Percentiles rank a stretch among this genome's conserved stretches.
Conservation (phyloP, 768 basidiomycete species). For the Dacryopinax spathularia region DNA sequence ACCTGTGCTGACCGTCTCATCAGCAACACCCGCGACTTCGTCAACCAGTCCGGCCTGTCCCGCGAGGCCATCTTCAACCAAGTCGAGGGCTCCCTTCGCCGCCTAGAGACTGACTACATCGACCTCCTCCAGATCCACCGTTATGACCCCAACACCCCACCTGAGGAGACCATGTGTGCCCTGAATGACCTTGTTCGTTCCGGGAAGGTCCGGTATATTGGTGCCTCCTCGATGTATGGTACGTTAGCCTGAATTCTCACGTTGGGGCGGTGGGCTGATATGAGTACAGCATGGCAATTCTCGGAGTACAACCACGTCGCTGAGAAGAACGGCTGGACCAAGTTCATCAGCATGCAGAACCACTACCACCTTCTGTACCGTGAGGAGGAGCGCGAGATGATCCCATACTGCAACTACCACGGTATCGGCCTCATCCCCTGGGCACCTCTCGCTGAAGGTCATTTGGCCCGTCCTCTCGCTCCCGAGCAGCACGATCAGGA, state of each 20-base stretch:
- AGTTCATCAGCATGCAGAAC: too few relatives aligned
- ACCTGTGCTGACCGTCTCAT: not conserved
- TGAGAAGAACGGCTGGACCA: slow-evolving; percentile 6
- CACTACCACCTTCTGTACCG: slow-evolving; percentile 14
- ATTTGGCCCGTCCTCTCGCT: slow-evolving; percentile 10
- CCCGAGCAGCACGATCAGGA: not conserved
- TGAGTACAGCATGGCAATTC: too few relatives aligned
- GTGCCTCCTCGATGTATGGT: not conserved
- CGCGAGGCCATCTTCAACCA: slow-evolving; percentile 26
- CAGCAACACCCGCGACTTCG: slow-evolving; percentile 14
- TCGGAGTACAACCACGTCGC: too few relatives aligned
- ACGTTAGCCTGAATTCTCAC: too few relatives aligned
- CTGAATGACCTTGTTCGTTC: slow-evolving; percentile 8
- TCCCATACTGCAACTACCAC: slow-evolving; percentile 10
- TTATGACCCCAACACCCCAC: slow-evolving; percentile 11
- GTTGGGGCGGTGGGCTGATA: too few relatives aligned
- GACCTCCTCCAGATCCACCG: too few relatives aligned
- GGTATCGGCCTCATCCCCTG: slow-evolving; percentile 16
- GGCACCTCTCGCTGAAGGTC: slow-evolving; percentile 15
- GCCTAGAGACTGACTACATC: slow-evolving; percentile 26
- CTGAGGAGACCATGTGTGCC: slow-evolving; percentile 8
- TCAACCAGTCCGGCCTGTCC: slow-evolving; percentile 25
- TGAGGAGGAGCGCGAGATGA: slow-evolving; percentile 16
- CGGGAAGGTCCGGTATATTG: slow-evolving; percentile 8
- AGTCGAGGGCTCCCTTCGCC: slow-evolving; percentile 27